A percentile compares a stretch with the other conserved stretches of the same genome.
phyloP scores from a whole-genome alignment of 305 asterid species.

The Caryopteris hybrid region DNA sequence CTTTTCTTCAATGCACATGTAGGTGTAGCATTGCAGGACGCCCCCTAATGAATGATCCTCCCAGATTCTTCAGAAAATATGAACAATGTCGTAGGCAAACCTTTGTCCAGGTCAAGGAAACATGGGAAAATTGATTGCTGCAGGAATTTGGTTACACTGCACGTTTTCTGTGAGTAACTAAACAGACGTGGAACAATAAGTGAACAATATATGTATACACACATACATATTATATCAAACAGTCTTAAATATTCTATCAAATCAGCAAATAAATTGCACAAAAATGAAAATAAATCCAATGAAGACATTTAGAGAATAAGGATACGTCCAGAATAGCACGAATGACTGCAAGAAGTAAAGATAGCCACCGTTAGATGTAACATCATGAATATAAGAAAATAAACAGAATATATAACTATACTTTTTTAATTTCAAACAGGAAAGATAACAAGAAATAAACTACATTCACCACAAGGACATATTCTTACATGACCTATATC shows the following conservation, averaged over 20 bases:
- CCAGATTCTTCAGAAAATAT: constrained; percentile 65
- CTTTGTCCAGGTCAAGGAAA: constrained; percentile 64
- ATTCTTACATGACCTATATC: background rate
- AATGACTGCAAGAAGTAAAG: constrained; percentile 73
- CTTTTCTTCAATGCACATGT: constrained; percentile 4
- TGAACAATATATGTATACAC: no score
- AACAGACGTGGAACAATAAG: no score
- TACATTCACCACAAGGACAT: background rate
- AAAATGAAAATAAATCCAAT: no score
- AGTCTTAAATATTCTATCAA: no score
- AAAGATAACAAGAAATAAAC: background rate
- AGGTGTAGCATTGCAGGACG: background rate
- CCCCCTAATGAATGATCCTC: constrained; percentile 1
- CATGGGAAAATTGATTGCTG: background rate
- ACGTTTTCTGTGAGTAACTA: background rate
- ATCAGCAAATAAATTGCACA: no score
- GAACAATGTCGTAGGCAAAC: constrained; percentile 91
- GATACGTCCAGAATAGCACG: constrained; percentile 99
- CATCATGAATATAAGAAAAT: background rate
- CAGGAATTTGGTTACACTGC: no score
- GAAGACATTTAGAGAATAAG: constrained; percentile 25
- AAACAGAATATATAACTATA: background rate
- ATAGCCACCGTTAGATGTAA: constrained; percentile 8
- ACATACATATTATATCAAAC: no score
- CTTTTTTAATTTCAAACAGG: no score